phyloP scores from a whole-genome alignment of 2,329 filamentous ascomycete genomes.

The Pseudogymnoascus sp. region DNA sequence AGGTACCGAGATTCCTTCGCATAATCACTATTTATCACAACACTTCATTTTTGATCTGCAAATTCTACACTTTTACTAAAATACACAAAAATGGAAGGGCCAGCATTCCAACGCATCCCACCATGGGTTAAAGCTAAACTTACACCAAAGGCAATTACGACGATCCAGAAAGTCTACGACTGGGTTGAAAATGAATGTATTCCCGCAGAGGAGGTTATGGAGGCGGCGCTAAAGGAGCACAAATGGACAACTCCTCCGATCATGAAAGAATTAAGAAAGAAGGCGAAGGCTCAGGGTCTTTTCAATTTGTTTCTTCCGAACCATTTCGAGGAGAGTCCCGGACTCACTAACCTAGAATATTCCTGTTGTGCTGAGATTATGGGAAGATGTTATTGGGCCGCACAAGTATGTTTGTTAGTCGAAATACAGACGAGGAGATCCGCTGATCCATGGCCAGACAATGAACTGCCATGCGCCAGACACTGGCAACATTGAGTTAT shows the following conservation, averaged over 20 bases:
- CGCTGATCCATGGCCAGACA: constrained; percentile 23
- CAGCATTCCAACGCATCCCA: constrained; percentile 32
- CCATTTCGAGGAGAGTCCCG: constrained; percentile 34
- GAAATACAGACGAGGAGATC: neutral
- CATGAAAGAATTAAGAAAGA: constrained; percentile 34
- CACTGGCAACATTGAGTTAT: constrained; percentile 45
- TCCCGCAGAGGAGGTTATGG: constrained; percentile 35
- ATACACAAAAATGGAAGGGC: constrained; percentile 18
- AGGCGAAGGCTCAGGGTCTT: constrained; percentile 32
- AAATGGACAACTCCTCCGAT: constrained; percentile 34
- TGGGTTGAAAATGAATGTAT: constrained; percentile 38
- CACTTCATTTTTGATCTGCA: neutral
- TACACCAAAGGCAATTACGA: constrained; percentile 31
- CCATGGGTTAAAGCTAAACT: constrained; percentile 32
- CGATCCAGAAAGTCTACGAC: constrained; percentile 34
- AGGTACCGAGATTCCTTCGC: neutral
- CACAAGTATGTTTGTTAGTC: constrained; percentile 13
- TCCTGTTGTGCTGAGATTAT: constrained; percentile 38
- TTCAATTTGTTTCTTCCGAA: constrained; percentile 35
- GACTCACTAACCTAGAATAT: constrained; percentile 39
- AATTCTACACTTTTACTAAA: too few species aligned
- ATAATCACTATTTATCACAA: neutral
- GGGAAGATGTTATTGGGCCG: constrained; percentile 38
- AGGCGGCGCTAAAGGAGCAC: constrained; percentile 29
- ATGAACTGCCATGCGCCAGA: constrained; percentile 39